Conservation (phyloP, 1,284 basidiomycete genomes). For the Ustilago bromivora region DNA sequence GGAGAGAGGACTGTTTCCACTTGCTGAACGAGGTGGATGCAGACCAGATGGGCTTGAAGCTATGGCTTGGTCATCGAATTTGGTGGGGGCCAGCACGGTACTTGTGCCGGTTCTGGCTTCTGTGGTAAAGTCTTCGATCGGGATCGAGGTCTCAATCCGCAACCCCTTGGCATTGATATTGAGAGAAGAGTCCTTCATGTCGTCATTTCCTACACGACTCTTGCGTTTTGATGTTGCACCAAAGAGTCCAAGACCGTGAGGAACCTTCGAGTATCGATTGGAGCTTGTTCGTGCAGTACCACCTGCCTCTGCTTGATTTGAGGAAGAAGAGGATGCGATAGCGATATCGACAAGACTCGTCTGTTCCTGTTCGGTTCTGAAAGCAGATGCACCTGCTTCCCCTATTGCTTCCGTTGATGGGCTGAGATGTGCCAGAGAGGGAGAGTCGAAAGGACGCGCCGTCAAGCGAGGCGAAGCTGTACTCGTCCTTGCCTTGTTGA, state of each 20-base stretch:
- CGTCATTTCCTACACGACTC: background rate
- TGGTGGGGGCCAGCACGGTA: background rate
- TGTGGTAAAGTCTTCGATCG: conserved; percentile 8
- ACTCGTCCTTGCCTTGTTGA: background rate
- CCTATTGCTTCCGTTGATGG: conserved; percentile 6
- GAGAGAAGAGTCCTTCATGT: background rate
- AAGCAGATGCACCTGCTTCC: conserved; percentile 11
- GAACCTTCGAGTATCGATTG: conserved; percentile 33
- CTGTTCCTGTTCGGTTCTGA: conserved; percentile 15
- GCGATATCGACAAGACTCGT: conserved; percentile 11
- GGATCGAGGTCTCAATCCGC: conserved; percentile 24
- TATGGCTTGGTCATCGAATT: background rate
- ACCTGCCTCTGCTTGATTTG: background rate
- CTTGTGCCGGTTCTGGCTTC: background rate
- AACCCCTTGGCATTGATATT: conserved; percentile 21
- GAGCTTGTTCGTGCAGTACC: background rate
- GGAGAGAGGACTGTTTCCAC: conserved; percentile 7
- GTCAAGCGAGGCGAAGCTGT: conserved; percentile 12
- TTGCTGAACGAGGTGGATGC: background rate
- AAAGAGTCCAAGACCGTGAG: conserved; percentile 27
- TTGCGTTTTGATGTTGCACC: conserved; percentile 29
- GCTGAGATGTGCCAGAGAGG: conserved; percentile 22
- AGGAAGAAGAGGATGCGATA: background rate
- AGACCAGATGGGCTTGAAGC: background rate
- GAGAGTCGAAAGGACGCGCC: conserved; percentile 24